Evolutionary conservation across 1,284 basidiomycete genomes (phyloP).

Genomic region (Pseudozyma tsukubaensis): DNA sequence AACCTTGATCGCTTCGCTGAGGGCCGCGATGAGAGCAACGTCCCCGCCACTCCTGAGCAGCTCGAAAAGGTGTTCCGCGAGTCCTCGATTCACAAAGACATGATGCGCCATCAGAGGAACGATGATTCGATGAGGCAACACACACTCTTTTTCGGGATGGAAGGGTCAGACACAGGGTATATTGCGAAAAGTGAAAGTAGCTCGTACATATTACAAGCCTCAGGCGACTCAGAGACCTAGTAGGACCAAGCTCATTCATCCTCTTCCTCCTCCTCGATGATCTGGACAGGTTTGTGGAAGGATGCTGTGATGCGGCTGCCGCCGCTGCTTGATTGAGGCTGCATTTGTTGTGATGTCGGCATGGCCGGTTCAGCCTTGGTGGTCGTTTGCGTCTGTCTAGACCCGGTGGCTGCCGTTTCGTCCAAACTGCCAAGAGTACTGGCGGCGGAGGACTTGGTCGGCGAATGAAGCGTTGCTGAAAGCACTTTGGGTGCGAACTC

Average conservation of each 20-base stretch:
- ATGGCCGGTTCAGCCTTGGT: background rate
- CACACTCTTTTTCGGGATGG: too few relatives aligned
- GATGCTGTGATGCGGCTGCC: slow-evolving; percentile 30
- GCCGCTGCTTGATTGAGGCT: slow-evolving; percentile 12
- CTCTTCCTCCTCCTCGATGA: slow-evolving; percentile 56
- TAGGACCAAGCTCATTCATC: slow-evolving; percentile 38
- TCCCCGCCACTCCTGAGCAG: too few relatives aligned
- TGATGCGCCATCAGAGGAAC: too few relatives aligned
- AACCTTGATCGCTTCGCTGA: slow-evolving; percentile 59
- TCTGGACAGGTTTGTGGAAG: slow-evolving; percentile 42
- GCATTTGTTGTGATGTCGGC: background rate
- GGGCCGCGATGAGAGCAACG: too few relatives aligned
- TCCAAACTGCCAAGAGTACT: slow-evolving; percentile 8
- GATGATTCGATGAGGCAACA: too few relatives aligned
- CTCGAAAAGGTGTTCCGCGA: too few relatives aligned
- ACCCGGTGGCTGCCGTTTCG: slow-evolving; percentile 1
- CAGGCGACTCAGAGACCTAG: too few relatives aligned
- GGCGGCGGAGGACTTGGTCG: too few relatives aligned
- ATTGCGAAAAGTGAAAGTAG: too few relatives aligned
- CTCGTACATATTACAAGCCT: too few relatives aligned
- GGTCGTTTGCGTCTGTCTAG: too few relatives aligned
- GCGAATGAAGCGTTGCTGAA: slow-evolving; percentile 31
- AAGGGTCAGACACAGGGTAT: slow-evolving; percentile 11
- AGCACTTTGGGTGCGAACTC: slow-evolving; percentile 51
- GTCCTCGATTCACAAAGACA: too few relatives aligned